Evolutionary conservation across 768 basidiomycete genomes (phyloP).

Genomic region (Pulveroboletus sp.): DNA sequence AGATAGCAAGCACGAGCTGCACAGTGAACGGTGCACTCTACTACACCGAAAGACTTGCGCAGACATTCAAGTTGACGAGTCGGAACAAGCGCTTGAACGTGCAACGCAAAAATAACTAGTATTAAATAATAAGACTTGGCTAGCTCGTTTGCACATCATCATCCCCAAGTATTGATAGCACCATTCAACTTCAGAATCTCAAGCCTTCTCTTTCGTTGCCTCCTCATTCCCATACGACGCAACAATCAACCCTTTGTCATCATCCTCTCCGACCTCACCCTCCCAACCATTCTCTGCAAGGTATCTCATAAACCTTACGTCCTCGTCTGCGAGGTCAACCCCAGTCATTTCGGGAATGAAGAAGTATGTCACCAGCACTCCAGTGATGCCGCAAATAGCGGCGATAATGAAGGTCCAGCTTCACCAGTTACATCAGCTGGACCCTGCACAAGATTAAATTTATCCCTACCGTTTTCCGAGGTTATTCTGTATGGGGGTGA

Average conservation of each 20-base stretch:
- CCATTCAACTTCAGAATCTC: too few species aligned
- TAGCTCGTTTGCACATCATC: constrained; percentile 18
- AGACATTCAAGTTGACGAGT: constrained; percentile 19
- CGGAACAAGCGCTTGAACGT: background rate
- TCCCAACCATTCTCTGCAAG: constrained; percentile 62
- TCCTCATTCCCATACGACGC: constrained; percentile 14
- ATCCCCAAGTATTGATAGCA: too few species aligned
- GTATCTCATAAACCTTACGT: constrained; percentile 57
- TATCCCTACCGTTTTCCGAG: constrained; percentile 55
- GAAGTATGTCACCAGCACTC: constrained; percentile 63
- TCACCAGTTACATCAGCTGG: background rate
- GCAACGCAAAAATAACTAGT: background rate
- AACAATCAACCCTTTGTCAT: constrained; percentile 31
- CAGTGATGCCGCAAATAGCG: constrained; percentile 62
- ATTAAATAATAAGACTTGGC: background rate
- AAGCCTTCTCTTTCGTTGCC: constrained; percentile 9
- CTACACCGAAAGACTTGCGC: constrained; percentile 13
- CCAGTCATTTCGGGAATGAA: constrained; percentile 67
- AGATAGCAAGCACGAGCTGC: constrained; percentile 14
- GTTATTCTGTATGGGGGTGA: constrained; percentile 63
- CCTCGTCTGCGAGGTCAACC: constrained; percentile 63
- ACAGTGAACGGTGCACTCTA: constrained; percentile 14
- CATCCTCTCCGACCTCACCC: constrained; percentile 58
- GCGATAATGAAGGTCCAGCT: constrained; percentile 68
- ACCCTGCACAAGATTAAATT: background rate